Base-by-base conservation (phyloP, 2,329 filamentous ascomycete species). In the Neospermospora avenae region DNA sequence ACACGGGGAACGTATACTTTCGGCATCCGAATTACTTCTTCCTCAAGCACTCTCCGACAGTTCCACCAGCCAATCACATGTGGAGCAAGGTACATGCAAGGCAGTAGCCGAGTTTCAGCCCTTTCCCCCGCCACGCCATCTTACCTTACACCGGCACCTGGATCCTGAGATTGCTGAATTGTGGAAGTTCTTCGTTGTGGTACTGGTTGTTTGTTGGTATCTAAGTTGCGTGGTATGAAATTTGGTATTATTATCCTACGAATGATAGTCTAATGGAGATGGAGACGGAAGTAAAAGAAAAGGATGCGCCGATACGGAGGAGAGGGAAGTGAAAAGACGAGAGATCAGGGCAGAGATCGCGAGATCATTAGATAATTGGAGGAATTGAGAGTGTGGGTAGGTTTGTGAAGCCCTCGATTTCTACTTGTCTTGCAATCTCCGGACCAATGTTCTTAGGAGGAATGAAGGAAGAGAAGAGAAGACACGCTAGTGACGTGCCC, bases 241-340 rank as follows among this genome's bases (percentile, higher is more conserved):
- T 53, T 34, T 35, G 42, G 20, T 55, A 24, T 28, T 10, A 42
- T 31, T 55, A 42, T 14, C 35, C 52, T 7, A 44, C 24, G 14
- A 55, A 55, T 55, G 52, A 55, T 44, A 2, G 52, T 14, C 3
- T 55, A 16, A 39, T 55, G 37, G 52, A 55, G 35, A 55, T 55
- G 24, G 34, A 41, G 11, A 11, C 37, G 11, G 52, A 44, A 14
- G 25, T 54, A 22, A 28, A 54, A 10, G n/a, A 8, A 11, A 14
- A 18, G 14, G 14, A n/a, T 8, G 25, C 16, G 34, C 3, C 3
- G 37, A n/a, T 5, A 39, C 16, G 35, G 14, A n/a, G 3, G 5
- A 55, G n/a, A 41, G 37, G n/a, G 16, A 24, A 25, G 24, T n/a
- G 16, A 49, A 8, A 16, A 25, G 31, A 6, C n/a, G 6, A n/a